Conservation (phyloP, 2,329 filamentous ascomycete species). For the Neonectria coccinea region DNA sequence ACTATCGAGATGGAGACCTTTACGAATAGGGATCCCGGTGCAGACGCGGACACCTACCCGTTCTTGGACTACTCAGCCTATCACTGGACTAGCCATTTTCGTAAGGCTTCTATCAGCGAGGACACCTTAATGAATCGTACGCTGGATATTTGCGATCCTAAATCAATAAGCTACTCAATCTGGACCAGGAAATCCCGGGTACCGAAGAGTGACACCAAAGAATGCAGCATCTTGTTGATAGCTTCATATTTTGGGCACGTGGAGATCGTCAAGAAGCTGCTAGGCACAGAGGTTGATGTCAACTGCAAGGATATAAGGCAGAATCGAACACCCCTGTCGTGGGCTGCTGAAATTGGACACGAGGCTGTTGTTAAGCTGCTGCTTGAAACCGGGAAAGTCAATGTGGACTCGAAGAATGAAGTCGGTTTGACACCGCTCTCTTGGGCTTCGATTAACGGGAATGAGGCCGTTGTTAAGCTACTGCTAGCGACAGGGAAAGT, state of each 20-base stretch:
- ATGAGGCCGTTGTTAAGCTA: background rate
- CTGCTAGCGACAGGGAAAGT: no score
- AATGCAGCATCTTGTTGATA: no score
- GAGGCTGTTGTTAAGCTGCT: background rate
- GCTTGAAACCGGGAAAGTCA: background rate
- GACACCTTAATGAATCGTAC: constrained; percentile 9
- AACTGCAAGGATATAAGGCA: background rate
- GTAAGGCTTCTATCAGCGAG: constrained; percentile 26
- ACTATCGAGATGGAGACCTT: no score
- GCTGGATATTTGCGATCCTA: constrained; percentile 29
- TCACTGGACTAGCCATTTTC: constrained; percentile 39
- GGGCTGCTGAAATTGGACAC: background rate
- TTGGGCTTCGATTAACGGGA: background rate
- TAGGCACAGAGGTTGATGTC: background rate
- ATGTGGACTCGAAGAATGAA: background rate
- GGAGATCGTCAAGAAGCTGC: background rate
- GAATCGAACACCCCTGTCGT: background rate
- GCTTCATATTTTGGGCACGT: background rate
- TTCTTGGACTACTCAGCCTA: constrained; percentile 35
- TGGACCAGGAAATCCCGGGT: background rate
- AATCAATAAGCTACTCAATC: constrained; percentile 22
- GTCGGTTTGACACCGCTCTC: background rate
- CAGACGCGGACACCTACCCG: no score
- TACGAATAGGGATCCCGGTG: no score
- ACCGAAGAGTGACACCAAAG: no score